Percentiles rank a stretch among this genome's conserved stretches.
phyloP scores from a whole-genome alignment of 768 basidiomycete species.

The Sarcodon sp. region DNA sequence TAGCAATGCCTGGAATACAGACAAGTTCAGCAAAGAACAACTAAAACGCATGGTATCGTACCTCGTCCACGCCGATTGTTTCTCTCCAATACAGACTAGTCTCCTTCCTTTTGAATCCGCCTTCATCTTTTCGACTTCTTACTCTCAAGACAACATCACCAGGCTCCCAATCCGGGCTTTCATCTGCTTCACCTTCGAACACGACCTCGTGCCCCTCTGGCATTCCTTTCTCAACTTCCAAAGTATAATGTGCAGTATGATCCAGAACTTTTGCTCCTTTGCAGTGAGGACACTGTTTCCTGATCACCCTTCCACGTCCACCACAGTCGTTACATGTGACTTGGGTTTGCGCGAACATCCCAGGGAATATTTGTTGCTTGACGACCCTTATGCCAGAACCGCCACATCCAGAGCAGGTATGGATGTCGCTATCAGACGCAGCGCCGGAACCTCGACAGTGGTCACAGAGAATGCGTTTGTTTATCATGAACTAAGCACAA shows the following conservation, averaged over 20 bases:
- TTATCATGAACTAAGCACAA: conserved; percentile 71
- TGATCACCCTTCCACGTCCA: conserved; percentile 74
- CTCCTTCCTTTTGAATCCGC: conserved; percentile 85
- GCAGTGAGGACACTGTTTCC: conserved; percentile 72
- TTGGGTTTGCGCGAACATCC: conserved; percentile 89
- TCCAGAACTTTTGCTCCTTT: conserved; percentile 71
- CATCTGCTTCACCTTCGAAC: conserved; percentile 95
- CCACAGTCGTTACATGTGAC: conserved; percentile 72
- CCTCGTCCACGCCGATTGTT: conserved; percentile 86
- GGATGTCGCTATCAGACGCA: conserved; percentile 77
- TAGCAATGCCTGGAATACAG: conserved; percentile 64
- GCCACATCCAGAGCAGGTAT: conserved; percentile 72
- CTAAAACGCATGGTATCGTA: conserved; percentile 18
- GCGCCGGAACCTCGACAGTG: conserved; percentile 96
- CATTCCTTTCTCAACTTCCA: conserved; percentile 80
- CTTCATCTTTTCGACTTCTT: conserved; percentile 61
- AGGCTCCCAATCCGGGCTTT: conserved; percentile 90
- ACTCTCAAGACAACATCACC: conserved; percentile 88
- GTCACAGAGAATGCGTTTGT: conserved; percentile 88
- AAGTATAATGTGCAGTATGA: conserved; percentile 67
- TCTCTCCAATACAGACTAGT: conserved; percentile 86
- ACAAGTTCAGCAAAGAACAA: neutral
- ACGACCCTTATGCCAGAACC: conserved; percentile 79
- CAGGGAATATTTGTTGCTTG: conserved; percentile 93
- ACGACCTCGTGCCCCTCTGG: conserved; percentile 90